Evolutionary conservation across 1,284 basidiomycete species (phyloP).

Genomic region (Hortiboletus rubellus): DNA sequence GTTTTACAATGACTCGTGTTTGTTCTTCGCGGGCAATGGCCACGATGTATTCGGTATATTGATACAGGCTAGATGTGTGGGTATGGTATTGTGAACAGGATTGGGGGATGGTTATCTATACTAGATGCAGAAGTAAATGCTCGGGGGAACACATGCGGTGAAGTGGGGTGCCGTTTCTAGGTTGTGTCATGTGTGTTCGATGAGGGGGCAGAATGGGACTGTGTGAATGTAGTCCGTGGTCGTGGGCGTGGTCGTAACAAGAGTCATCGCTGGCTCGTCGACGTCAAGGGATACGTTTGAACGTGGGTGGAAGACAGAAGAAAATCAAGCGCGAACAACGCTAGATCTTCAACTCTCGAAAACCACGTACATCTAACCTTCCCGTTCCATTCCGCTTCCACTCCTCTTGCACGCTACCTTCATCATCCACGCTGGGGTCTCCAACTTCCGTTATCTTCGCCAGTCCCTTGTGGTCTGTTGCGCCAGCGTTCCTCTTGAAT

Average conservation of each 20-base stretch:
- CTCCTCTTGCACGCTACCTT: slow-evolving; percentile 46
- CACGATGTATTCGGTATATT: slow-evolving; percentile 24
- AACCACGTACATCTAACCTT: slow-evolving; percentile 74
- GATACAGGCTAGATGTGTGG: slow-evolving; percentile 33
- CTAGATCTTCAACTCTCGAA: slow-evolving; percentile 77
- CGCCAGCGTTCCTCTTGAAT: slow-evolving; percentile 34
- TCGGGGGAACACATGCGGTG: slow-evolving; percentile 4
- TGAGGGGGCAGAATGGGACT: slow-evolving; percentile 1
- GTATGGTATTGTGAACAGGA: slow-evolving; percentile 31
- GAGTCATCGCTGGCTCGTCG: slow-evolving; percentile 7
- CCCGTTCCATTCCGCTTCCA: slow-evolving; percentile 75
- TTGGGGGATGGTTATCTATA: slow-evolving; percentile 27
- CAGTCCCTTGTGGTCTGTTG: slow-evolving; percentile 30
- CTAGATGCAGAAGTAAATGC: slow-evolving; percentile 33
- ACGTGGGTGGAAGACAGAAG: neutral
- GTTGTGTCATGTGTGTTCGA: slow-evolving; percentile 7
- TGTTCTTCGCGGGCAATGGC: neutral
- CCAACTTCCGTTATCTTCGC: slow-evolving; percentile 26
- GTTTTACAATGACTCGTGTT: neutral
- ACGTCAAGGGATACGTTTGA: slow-evolving; percentile 2
- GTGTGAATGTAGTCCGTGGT: slow-evolving; percentile 6
- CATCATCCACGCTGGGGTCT: slow-evolving; percentile 31
- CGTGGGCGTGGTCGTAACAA: slow-evolving; percentile 7
- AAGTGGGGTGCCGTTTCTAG: slow-evolving; percentile 5
- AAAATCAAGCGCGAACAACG: slow-evolving; percentile 1